Conservation (phyloP, 129 eudicot genomes). For the Saposhnikovia divaricata region DNA sequence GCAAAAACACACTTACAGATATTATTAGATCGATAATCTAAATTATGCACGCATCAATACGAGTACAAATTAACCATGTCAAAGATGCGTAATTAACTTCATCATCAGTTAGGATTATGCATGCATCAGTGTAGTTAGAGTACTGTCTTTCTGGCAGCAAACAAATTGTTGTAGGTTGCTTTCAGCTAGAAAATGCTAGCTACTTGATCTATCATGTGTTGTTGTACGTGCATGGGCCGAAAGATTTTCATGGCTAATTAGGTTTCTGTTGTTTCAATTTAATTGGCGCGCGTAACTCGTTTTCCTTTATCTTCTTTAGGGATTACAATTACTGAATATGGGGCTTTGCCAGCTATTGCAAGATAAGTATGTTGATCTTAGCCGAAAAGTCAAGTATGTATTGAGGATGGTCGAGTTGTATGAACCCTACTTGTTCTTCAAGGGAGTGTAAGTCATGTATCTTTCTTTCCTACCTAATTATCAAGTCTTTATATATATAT, state of each 20-base stretch:
- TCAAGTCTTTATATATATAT: background rate
- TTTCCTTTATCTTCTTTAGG: slow-evolving; percentile 23
- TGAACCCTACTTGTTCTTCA: slow-evolving; percentile 76
- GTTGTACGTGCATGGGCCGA: background rate
- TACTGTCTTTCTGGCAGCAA: background rate
- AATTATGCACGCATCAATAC: too few relatives aligned
- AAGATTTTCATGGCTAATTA: background rate
- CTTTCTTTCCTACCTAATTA: background rate
- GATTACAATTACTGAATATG: slow-evolving; percentile 37
- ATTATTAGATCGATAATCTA: too few relatives aligned
- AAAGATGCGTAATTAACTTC: too few relatives aligned
- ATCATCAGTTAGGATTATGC: background rate
- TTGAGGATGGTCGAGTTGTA: slow-evolving; percentile 63
- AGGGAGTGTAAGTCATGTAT: slow-evolving; percentile 52
- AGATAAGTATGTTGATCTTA: slow-evolving; percentile 31
- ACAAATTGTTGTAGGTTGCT: background rate
- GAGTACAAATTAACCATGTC: too few relatives aligned
- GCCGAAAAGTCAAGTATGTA: slow-evolving; percentile 55
- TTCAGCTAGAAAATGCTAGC: background rate
- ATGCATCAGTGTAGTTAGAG: background rate
- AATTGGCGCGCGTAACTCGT: background rate
- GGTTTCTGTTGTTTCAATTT: background rate
- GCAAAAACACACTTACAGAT: too few relatives aligned
- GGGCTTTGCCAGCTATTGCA: slow-evolving; percentile 60
- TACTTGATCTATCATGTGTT: background rate